phyloP scores from a whole-genome alignment of 2,329 filamentous ascomycete species.

The Aspergillus pseudonomiae region DNA sequence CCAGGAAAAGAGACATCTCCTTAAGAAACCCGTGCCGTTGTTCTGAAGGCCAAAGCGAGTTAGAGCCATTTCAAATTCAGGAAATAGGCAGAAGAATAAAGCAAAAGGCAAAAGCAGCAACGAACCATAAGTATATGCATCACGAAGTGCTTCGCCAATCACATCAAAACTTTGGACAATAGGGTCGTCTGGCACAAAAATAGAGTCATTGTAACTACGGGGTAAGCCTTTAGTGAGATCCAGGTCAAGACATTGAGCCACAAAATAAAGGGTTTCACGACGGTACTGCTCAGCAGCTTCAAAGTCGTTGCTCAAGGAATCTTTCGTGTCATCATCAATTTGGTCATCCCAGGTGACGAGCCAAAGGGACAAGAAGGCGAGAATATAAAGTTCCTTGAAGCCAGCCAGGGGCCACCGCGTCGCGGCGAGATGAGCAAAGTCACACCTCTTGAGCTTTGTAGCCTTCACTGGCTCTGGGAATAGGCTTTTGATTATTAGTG shows the following conservation, averaged over 20 bases:
- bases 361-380: neutral
- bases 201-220: neutral
- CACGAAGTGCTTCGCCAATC: neutral
- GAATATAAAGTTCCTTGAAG: neutral
- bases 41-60: neutral
- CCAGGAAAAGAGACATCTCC: neutral
- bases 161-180: constrained; percentile 1
- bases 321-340: neutral
- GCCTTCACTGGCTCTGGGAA: neutral
- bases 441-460: neutral
- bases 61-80: neutral
- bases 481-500: neutral
- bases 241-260: neutral
- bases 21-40: neutral
- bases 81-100: neutral
- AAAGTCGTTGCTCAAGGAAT: neutral
- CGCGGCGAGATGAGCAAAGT: neutral
- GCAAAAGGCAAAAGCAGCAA: neutral
- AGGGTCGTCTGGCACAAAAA: neutral
- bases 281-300: neutral
- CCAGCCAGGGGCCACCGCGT: neutral
- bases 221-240: neutral
- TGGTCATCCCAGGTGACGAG: neutral
- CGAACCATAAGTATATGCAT: neutral
- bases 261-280: neutral